phyloP scores from a whole-genome alignment of 139 green algal species.

The Micractinium sp. region DNA sequence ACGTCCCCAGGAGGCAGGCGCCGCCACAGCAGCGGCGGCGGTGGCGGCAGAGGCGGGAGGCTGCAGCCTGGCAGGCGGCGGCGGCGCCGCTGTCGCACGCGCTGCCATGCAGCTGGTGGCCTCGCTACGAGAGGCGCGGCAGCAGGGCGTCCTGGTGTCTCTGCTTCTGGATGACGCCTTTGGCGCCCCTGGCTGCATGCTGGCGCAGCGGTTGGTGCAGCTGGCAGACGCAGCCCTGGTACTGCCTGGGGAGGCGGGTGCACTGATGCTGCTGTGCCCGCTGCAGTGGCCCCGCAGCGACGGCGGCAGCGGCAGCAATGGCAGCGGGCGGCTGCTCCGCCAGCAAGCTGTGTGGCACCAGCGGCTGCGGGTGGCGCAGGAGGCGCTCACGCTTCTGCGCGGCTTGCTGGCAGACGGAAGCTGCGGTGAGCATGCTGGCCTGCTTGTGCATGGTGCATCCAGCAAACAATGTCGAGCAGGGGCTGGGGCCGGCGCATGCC shows the following conservation, averaged over 20 bases:
- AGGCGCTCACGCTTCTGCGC: slow-evolving; percentile 44
- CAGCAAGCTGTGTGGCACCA: slow-evolving; percentile 36
- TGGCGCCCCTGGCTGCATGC: slow-evolving; percentile 2
- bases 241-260: neutral
- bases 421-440: neutral
- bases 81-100: neutral
- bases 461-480: too few relatives aligned
- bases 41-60: neutral
- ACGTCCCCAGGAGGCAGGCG: too few relatives aligned
- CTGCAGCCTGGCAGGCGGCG: neutral
- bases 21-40: neutral
- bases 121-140: slow-evolving; percentile 5
- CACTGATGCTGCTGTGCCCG: slow-evolving; percentile 2
- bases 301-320: neutral
- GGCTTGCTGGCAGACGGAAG: slow-evolving; percentile 31
- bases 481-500: neutral
- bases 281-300: neutral
- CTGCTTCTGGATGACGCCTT: slow-evolving; percentile 18
- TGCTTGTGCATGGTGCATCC: neutral
- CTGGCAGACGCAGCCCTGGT: slow-evolving; percentile 16
- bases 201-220: slow-evolving; percentile 30
- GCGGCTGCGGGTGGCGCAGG: slow-evolving; percentile 44
- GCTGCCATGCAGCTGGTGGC: slow-evolving; percentile 28
- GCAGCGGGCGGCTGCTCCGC: slow-evolving; percentile 7
- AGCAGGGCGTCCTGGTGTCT: neutral